A percentile compares a stretch with the other conserved stretches of the same genome.
These are phyloP conservation scores for Podila epicladia DNA, from an alignment of 192 early-diverging fungal genomes.

Conservation along the genomic window DNA sequence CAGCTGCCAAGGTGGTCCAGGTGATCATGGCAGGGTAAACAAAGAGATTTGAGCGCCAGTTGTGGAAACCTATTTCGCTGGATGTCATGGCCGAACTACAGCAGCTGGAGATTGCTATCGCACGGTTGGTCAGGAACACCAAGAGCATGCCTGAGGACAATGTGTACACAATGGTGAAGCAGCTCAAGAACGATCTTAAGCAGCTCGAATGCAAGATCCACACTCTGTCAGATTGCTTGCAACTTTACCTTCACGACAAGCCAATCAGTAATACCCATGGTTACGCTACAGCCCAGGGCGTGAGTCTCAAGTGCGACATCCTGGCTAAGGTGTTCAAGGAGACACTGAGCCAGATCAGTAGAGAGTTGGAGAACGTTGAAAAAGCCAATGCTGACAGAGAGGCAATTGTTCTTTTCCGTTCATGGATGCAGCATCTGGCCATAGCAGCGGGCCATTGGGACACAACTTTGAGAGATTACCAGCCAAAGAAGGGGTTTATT, in stretches of 20 bases:
- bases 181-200: not conserved
- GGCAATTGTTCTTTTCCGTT: not conserved
- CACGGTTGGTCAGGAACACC: constrained; percentile 11
- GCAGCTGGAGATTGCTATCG: constrained; percentile 2
- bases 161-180: not conserved
- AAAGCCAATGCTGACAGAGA: not conserved
- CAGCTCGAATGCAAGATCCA: constrained; percentile 11
- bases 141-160: not conserved
- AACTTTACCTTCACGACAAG: not conserved
- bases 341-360: constrained; percentile 5
- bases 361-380: constrained; percentile 6
- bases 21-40: not conserved
- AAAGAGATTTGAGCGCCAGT: not conserved
- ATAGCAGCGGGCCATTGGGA: not conserved
- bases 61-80: not conserved
- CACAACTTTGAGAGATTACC: not conserved
- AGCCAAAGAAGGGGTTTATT: too few species aligned
- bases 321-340: constrained; percentile 3
- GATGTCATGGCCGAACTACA: not conserved
- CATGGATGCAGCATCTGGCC: not conserved
- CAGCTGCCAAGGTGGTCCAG: not conserved
- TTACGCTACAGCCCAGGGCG: not conserved
- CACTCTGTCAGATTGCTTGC: constrained; percentile 3
- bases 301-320: constrained; percentile 3
- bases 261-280: not conserved